phyloP scores from a whole-genome alignment of 108 stramenopile genomes.

The Pelagomonas calceolata region DNA sequence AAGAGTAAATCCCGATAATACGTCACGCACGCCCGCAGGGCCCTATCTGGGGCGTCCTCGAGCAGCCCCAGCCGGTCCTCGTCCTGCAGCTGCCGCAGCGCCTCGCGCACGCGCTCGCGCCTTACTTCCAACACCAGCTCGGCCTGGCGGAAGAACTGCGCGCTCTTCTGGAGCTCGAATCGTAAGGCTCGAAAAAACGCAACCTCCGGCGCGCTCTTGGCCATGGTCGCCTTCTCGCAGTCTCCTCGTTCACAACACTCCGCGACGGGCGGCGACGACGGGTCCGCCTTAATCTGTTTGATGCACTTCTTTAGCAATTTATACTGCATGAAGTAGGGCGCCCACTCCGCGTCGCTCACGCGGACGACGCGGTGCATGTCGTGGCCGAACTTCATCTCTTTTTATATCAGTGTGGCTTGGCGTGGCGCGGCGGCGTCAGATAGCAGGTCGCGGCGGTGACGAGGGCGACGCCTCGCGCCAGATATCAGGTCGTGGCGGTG shows the following conservation, averaged over 20 bases:
- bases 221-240: slow-evolving; percentile 23
- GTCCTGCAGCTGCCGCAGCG: slow-evolving; percentile 27
- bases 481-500: too few species aligned
- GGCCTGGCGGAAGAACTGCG: slow-evolving; percentile 71
- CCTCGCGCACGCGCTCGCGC: slow-evolving; percentile 68
- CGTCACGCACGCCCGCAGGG: slow-evolving; percentile 70
- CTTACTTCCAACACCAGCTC: slow-evolving; percentile 66
- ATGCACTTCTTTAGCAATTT: slow-evolving; percentile 82
- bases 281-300: slow-evolving; percentile 56
- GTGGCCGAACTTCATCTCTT: too few species aligned
- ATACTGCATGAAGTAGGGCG: slow-evolving; percentile 74
- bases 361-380: too few species aligned
- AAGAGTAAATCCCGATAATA: slow-evolving; percentile 89
- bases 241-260: neutral
- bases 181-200: slow-evolving; percentile 78
- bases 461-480: too few species aligned
- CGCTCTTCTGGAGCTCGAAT: slow-evolving; percentile 70
- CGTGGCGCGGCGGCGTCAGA: too few species aligned
- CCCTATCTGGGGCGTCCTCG: slow-evolving; percentile 66
- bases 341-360: slow-evolving; percentile 31
- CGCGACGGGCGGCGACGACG: neutral
- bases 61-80: slow-evolving; percentile 50
- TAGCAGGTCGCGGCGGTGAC: too few species aligned
- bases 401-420: too few species aligned
- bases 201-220: slow-evolving; percentile 53